A percentile compares a stretch with the other conserved stretches of the same genome.
Conservation (phyloP, 306 rosid genomes). For the Urtica urens region DNA sequence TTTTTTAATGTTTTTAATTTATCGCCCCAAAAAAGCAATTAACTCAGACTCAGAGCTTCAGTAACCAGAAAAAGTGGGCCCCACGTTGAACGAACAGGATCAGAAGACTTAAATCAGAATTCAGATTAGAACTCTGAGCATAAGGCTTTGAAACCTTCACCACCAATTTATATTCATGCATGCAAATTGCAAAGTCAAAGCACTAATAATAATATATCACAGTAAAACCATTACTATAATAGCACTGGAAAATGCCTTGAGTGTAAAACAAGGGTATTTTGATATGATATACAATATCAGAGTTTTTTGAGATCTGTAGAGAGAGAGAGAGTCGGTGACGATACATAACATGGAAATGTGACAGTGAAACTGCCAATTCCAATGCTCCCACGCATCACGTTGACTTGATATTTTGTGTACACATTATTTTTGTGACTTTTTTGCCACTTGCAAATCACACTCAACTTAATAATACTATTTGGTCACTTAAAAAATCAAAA, state of each 20-base stretch:
- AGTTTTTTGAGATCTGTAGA: conserved; percentile 7
- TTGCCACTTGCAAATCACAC: too few species aligned
- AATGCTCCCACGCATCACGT: conserved; percentile 30
- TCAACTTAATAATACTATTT: too few species aligned
- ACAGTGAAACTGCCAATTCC: conserved; percentile 31
- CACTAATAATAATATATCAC: too few species aligned
- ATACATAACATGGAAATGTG: conserved; percentile 49
- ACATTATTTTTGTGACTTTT: too few species aligned
- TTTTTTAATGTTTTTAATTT: neutral
- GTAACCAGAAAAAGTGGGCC: conserved; percentile 5
- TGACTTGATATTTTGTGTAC: too few species aligned
- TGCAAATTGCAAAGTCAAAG: conserved; percentile 4
- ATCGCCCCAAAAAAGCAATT: too few species aligned
- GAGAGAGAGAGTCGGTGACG: conserved; percentile 38
- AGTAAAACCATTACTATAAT: too few species aligned
- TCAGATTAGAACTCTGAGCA: conserved; percentile 12
- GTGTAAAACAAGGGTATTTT: neutral
- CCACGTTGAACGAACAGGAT: conserved; percentile 12
- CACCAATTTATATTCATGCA: conserved; percentile 9
- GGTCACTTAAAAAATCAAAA: too few species aligned
- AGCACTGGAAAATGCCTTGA: too few species aligned
- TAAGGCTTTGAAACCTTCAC: conserved; percentile 4
- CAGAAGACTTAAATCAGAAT: conserved; percentile 18
- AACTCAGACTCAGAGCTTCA: neutral
- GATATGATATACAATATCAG: neutral